Evolutionary conservation across 2,329 filamentous ascomycete genomes (phyloP), one percentile per base, ranked within the genome.

Genomic region (Myotisia sp.): DNA sequence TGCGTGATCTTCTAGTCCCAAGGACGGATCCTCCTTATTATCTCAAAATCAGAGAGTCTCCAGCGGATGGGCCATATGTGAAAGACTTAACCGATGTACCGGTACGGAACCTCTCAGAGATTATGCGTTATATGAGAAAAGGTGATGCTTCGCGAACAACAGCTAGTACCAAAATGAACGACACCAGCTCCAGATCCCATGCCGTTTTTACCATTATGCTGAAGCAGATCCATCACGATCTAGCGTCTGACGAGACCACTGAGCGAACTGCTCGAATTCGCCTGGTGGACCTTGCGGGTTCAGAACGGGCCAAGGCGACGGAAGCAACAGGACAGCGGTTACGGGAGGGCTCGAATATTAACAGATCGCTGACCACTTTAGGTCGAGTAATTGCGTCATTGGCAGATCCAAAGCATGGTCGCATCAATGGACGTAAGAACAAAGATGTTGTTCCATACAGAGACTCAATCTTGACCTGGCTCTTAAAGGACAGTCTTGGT

Each of bases 131-230:
- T 59, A 94, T 98, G 85, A 82, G 79, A 48, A 73, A 76, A 49
- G 90, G 90, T 37, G 90, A 98, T 56, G 64, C 71, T 43, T 93
- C 81, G 38, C 77, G 90, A 30, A 95, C 90, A 0, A 79, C 74
- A 13, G 90, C 90, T 9, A 85, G 82, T 52, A 98, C 90, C 39
- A 95, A 94, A 63, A 98, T 98, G 90, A 98, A 98, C 59, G 90
- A 98, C 58, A 95, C 87, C 2, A 92, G 84, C 35, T 93, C 84
- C 42, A 81, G 90, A 55, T 93, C 85, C 43, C 90, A 98, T 53
- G 85, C 90, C 5, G 90, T 98, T 38, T 98, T 98, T 58, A 98
- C 90, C 18, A 90, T 98, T 47, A 90, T 92, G 63, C 69, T 98
- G 38, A 94, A 93, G 62, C 90, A 95, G 58, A 98, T 98, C 44